phyloP scores from a whole-genome alignment of 2,329 filamentous ascomycete species.

The Karstenula rhodostoma region DNA sequence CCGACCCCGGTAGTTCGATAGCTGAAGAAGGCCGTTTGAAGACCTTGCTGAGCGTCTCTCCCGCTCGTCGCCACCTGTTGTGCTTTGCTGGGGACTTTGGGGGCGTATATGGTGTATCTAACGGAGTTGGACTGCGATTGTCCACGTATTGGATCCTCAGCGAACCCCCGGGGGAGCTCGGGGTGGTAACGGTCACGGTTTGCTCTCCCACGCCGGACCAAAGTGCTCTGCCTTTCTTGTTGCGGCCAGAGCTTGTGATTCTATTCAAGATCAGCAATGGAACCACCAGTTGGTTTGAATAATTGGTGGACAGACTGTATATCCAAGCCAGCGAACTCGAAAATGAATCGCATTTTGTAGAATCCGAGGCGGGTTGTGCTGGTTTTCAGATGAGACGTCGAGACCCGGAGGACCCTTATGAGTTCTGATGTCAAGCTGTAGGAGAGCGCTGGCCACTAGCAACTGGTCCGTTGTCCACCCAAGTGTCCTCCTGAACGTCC shows the following conservation, averaged over 20 bases:
- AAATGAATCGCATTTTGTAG: background rate
- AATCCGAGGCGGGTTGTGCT: background rate
- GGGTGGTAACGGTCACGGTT: background rate
- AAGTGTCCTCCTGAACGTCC: background rate
- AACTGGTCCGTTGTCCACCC: background rate
- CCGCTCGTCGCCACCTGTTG: background rate
- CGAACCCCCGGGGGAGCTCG: background rate
- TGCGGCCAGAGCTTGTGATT: background rate
- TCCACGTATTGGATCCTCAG: background rate
- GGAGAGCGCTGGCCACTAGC: background rate
- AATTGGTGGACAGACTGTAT: background rate
- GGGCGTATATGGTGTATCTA: background rate
- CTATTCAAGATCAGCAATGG: background rate
- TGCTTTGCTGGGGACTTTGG: background rate
- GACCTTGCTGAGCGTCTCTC: background rate
- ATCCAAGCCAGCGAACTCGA: background rate
- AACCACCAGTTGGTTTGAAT: background rate
- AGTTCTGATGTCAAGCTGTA: background rate
- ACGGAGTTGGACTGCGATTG: background rate
- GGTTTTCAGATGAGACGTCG: background rate
- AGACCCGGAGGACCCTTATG: conserved; percentile 7
- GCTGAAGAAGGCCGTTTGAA: background rate
- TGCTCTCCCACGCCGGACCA: background rate
- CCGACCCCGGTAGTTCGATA: background rate
- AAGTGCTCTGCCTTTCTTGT: background rate